A percentile compares a stretch with the other conserved stretches of the same genome.
phyloP scores from a whole-genome alignment of 495 filamentous ascomycete genomes.

The Trichoderma orchidacearum region DNA sequence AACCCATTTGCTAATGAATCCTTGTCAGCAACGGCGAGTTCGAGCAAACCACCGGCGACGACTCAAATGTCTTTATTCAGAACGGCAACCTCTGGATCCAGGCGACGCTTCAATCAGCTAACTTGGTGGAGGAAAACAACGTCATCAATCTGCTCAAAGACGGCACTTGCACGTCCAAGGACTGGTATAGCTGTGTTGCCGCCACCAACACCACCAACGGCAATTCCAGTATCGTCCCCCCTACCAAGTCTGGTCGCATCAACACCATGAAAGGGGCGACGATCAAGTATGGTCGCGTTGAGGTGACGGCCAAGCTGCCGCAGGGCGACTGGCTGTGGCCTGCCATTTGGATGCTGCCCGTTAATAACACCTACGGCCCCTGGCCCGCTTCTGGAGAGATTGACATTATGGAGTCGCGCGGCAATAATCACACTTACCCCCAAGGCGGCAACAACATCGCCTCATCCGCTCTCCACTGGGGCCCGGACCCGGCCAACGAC shows the following conservation, averaged over 20 bases:
- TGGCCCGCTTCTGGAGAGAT: slow-evolving; percentile 83
- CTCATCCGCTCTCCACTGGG: slow-evolving; percentile 74
- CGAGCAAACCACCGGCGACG: slow-evolving; percentile 52
- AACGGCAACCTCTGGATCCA: slow-evolving; percentile 59
- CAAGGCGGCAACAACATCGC: slow-evolving; percentile 74
- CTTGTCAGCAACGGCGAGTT: slow-evolving; percentile 62
- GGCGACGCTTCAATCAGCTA: slow-evolving; percentile 59
- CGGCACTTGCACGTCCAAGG: slow-evolving; percentile 49
- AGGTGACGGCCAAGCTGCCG: slow-evolving; percentile 64
- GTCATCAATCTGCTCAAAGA: slow-evolving; percentile 51
- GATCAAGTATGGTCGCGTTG: slow-evolving; percentile 72
- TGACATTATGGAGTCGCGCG: slow-evolving; percentile 65
- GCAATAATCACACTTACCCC: slow-evolving; percentile 61
- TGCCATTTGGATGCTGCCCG: slow-evolving; percentile 84
- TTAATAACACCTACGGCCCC: slow-evolving; percentile 52
- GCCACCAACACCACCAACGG: slow-evolving; percentile 49
- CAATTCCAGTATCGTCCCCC: slow-evolving; percentile 61
- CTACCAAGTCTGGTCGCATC: slow-evolving; percentile 65
- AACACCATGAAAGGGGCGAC: slow-evolving; percentile 52
- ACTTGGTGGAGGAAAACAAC: slow-evolving; percentile 45
- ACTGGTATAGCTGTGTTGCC: slow-evolving; percentile 44
- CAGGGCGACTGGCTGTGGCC: slow-evolving; percentile 82
- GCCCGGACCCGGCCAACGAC: slow-evolving; percentile 45
- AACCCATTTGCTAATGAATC: neutral
- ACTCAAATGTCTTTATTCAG: slow-evolving; percentile 61